Evolutionary conservation across 139 green algal genomes (phyloP), one percentile per base, ranked within the genome.

Genomic region (Monoraphidium neglectum): DNA sequence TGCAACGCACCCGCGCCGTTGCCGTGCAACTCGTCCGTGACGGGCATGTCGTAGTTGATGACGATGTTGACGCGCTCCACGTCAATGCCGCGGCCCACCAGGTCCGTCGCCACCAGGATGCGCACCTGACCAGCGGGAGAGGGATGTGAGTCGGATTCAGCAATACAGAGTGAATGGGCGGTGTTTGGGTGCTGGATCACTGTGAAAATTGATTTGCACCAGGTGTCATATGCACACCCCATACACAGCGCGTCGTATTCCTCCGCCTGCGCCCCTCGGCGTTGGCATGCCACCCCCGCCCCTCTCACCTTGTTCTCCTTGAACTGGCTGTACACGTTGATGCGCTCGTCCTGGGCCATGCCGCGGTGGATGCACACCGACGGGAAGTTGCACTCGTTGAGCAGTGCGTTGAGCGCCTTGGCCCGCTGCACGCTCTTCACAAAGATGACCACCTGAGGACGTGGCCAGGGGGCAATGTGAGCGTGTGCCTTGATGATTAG

Each of bases 11-110:
- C 43, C 6, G 96, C 95, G 62, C 94, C 95, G 60, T 97, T 97
- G 74, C 91, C 92, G 56, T 96, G 87, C 70, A 86, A 84, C 74
- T 95, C 88, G 71, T 95, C 90, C 1, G 92, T 96, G 82, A 98
- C 93, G 4, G 97, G 97, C 97, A 99, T 99, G 88, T 99, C 96
- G 78, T 99, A 99, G 88, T 99, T 99, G 90, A 99, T 98, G 26
- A 99, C 96, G 70, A 99, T 98, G 87, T 99, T 99, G 66, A 99
- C 96, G 46, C 95, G 89, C 92, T 99, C 96, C 78, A 99, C 97
- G 82, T 99, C 96, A 83, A 99, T 98, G 56, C 96, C 96, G 65
- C 96, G 94, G 13, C 93, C 93, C n/a, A 99, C 90, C 69, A 99
- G 87, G 86, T 99, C 96, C 8, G 96, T 99, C 30, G 96, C 95